phyloP scores from a whole-genome alignment of 129 eudicot species.

The Silybum marianum region DNA sequence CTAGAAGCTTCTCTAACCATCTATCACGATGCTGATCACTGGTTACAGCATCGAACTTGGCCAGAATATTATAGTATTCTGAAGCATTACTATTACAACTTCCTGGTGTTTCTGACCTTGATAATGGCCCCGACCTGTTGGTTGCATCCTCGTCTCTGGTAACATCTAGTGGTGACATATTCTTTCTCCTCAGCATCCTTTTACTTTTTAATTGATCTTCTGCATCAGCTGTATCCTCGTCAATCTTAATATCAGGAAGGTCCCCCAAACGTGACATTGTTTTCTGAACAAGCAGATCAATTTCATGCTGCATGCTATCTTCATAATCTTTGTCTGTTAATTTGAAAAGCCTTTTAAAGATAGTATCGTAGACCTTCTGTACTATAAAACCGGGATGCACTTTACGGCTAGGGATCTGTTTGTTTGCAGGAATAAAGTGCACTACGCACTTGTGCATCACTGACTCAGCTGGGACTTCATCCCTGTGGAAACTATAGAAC shows the following conservation, averaged over 20 bases:
- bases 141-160: constrained; percentile 71
- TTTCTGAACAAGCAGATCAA: constrained; percentile 84
- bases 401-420: constrained; percentile 83
- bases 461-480: constrained; percentile 95
- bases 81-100: constrained; percentile 53
- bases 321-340: constrained; percentile 91
- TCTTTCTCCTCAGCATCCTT: constrained; percentile 62
- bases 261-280: constrained; percentile 72
- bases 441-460: constrained; percentile 99
- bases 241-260: constrained; percentile 69
- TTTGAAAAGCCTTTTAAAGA: constrained; percentile 61
- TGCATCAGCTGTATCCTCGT: constrained; percentile 41
- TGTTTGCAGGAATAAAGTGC: constrained; percentile 87
- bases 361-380: constrained; percentile 86
- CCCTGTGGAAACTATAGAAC: constrained; percentile 94
- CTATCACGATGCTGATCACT: constrained; percentile 74
- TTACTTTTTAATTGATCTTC: constrained; percentile 65
- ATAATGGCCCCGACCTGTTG: constrained; percentile 46
- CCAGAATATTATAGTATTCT: constrained; percentile 59
- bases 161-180: constrained; percentile 69
- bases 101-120: constrained; percentile 85
- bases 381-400: constrained; percentile 92
- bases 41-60: constrained; percentile 58
- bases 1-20: constrained; percentile 89
- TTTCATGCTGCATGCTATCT: constrained; percentile 79